Base-by-base conservation (phyloP, 208 protist species). In the Novymonas esmeraldas region DNA sequence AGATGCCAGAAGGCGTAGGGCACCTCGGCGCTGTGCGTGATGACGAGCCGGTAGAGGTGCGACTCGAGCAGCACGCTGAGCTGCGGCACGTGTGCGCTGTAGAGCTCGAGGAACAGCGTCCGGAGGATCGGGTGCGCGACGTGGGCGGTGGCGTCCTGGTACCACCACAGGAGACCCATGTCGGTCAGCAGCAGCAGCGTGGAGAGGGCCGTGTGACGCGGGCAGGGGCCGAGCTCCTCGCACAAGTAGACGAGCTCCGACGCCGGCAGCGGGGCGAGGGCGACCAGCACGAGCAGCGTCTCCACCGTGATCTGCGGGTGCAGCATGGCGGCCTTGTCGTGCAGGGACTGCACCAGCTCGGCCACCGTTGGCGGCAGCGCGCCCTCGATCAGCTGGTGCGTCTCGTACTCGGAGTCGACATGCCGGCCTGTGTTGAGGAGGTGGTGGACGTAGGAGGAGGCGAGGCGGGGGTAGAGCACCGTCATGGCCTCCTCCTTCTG, bases 211-310 rank as follows among this genome's bases (percentile, higher is more conserved):
- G 79, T 90, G 50, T 92, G 70, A 34, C 76, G 77, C 26, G 73
- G 65, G 55, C 87, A 93, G 33, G 77, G 74, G 10, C 80, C 84
- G 26, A 95, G 77, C 48, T 87, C 81, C 69, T 95, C 90, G 63
- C 87, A 93, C 18, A 95, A 76, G 61, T 78, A 84, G 36, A 86
- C 72, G 36, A 95, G 70, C 54, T 94, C 90, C 28, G 84, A 78
- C 14, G 85, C 76, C 6, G 86, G 78, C 29, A 95, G 68, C 4
- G 90, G 81, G 5, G 80, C 50, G 22, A 79, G 56, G 38, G 72
- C 67, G 22, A 94, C 75, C 46, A 79, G 71, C 20, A 89, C 61
- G 11, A 91, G 71, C n/a, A 87, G 45, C 65, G 78, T 84, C 18
- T 79, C 76, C 26, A 94, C 75, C 7, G 87, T 90, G 10, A 81